Percentiles rank a stretch among this genome's conserved stretches.
Conservation (phyloP, 129 eudicot species). For the Arctium minus region DNA sequence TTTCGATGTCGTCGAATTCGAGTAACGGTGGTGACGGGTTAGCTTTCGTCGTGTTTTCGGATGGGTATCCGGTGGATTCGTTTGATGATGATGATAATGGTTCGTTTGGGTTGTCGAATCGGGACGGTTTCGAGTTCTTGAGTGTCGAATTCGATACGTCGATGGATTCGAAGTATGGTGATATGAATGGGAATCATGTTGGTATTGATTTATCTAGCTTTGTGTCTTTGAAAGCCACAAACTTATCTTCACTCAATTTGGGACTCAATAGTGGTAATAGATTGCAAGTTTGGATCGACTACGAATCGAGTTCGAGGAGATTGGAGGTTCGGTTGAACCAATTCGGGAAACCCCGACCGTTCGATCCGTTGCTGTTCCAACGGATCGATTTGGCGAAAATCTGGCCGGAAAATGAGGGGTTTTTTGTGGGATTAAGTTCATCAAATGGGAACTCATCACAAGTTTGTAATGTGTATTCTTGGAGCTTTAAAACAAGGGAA, state of each 20-base stretch:
- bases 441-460: constrained; percentile 62
- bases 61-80: constrained; percentile 37
- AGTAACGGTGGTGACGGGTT: constrained; percentile 63
- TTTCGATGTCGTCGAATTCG: constrained; percentile 44
- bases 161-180: constrained; percentile 47
- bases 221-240: constrained; percentile 50
- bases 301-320: constrained; percentile 56
- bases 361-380: constrained; percentile 48
- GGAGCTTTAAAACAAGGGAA: constrained; percentile 58
- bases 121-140: constrained; percentile 34
- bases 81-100: constrained; percentile 52
- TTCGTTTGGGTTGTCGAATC: constrained; percentile 51
- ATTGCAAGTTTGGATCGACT: constrained; percentile 85
- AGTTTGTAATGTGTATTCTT: constrained; percentile 54
- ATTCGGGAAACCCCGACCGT: constrained; percentile 53
- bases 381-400: constrained; percentile 55
- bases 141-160: constrained; percentile 73
- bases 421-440: constrained; percentile 62
- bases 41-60: constrained; percentile 62
- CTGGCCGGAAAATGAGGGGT: constrained; percentile 45
- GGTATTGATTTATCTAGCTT: constrained; percentile 51
- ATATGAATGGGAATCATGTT: constrained; percentile 65
- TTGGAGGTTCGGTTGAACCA: constrained; percentile 60
- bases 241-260: constrained; percentile 50
- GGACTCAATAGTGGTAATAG: constrained; percentile 51